These are phyloP conservation scores for Nothophaeocryptopus gaeumannii DNA, from an alignment of 2,329 filamentous ascomycete genomes.

Conservation along the genomic window DNA sequence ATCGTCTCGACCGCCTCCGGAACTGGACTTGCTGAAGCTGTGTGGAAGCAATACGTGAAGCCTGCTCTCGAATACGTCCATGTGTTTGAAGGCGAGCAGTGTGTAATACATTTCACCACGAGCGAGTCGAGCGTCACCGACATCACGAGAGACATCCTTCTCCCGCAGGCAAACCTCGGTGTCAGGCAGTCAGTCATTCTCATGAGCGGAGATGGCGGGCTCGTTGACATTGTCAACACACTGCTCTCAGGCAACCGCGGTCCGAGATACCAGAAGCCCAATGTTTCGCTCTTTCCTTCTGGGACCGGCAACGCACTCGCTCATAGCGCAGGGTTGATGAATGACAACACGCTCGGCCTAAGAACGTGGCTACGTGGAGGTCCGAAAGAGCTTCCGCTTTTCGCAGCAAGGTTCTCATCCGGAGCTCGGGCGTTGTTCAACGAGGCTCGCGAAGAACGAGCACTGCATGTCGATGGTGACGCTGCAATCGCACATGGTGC, in stretches of 20 bases:
- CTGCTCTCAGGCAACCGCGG: constrained; percentile 47
- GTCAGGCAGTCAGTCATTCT: constrained; percentile 65
- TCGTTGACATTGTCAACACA: constrained; percentile 77
- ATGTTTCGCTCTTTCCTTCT: constrained; percentile 52
- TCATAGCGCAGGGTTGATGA: constrained; percentile 41
- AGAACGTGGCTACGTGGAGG: constrained; percentile 36
- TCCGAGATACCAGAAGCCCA: constrained; percentile 52
- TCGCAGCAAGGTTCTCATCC: constrained; percentile 45
- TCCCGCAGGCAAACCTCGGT: constrained; percentile 49
- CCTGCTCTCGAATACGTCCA: constrained; percentile 45
- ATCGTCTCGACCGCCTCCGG: constrained; percentile 48
- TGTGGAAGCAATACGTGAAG: constrained; percentile 39
- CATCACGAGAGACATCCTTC: constrained; percentile 54
- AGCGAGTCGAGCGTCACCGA: constrained; percentile 62
- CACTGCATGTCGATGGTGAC: constrained; percentile 33
- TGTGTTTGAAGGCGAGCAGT: constrained; percentile 38
- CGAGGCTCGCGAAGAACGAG: constrained; percentile 45
- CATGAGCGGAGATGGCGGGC: constrained; percentile 81
- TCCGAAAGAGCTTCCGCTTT: constrained; percentile 41
- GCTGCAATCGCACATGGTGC: constrained; percentile 59
- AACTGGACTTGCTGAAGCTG: constrained; percentile 38
- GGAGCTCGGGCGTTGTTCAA: constrained; percentile 43
- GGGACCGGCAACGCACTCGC: constrained; percentile 50
- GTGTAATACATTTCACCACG: constrained; percentile 58
- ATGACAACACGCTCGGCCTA: constrained; percentile 43